These are phyloP conservation scores for Annulohypoxylon stygium DNA, from an alignment of 495 filamentous ascomycete genomes.

Conservation along the genomic window DNA sequence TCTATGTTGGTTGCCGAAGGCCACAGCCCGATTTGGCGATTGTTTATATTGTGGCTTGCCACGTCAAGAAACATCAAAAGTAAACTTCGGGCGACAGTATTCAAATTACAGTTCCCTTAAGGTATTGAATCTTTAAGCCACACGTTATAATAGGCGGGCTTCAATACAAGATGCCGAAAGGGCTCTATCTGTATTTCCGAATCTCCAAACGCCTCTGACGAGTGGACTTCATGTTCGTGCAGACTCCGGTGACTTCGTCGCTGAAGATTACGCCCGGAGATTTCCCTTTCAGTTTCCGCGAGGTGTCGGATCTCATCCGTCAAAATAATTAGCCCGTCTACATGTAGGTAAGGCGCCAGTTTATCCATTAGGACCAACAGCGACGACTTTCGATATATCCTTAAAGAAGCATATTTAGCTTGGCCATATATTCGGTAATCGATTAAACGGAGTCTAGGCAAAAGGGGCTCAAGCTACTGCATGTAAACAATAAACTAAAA, in stretches of 20 bases:
- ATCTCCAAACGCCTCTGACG: background rate
- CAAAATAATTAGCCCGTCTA: background rate
- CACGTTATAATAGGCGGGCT: background rate
- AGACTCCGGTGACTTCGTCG: background rate
- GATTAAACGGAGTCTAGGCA: background rate
- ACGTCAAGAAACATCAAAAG: background rate
- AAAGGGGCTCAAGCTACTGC: slow-evolving; percentile 7
- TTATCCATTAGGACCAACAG: no score
- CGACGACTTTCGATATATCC: background rate
- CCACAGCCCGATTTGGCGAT: background rate
- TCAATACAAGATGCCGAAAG: background rate
- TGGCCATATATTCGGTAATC: background rate
- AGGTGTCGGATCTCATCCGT: background rate
- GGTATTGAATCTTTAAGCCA: background rate
- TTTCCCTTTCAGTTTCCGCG: background rate
- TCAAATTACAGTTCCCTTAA: background rate
- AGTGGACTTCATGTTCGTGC: background rate
- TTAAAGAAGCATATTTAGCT: background rate
- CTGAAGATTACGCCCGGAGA: background rate
- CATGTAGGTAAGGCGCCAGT: background rate
- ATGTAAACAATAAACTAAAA: slow-evolving; percentile 23
- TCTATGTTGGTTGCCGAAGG: background rate
- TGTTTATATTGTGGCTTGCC: background rate
- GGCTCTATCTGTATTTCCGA: background rate
- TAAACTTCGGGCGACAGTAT: background rate